These are phyloP conservation scores for Gossypium arboreum DNA, from an alignment of 345 rosid genomes.

Conservation along the genomic window DNA sequence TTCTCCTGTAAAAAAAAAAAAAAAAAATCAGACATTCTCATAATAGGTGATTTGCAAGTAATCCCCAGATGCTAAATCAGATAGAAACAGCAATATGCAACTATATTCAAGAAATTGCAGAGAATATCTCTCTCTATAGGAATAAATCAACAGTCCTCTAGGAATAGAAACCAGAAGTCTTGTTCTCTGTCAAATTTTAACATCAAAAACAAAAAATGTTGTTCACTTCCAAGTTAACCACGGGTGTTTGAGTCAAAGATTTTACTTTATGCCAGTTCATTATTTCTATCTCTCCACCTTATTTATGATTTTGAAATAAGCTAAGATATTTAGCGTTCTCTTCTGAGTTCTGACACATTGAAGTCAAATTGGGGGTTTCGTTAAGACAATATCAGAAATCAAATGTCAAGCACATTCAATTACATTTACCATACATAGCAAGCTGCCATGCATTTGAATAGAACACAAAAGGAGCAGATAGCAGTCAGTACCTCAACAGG, in stretches of 20 bases:
- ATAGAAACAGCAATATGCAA: neutral
- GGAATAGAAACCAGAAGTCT: neutral
- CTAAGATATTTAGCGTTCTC: neutral
- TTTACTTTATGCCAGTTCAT: neutral
- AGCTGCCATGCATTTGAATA: neutral
- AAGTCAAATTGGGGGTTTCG: neutral
- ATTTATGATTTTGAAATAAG: neutral
- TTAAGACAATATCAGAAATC: neutral
- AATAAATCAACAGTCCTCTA: neutral
- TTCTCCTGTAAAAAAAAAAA: conserved; percentile 44
- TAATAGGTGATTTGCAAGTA: neutral
- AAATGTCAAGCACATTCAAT: neutral
- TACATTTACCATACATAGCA: neutral
- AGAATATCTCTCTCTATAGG: neutral
- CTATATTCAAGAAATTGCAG: neutral
- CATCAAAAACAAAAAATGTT: neutral
- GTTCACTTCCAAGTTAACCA: neutral
- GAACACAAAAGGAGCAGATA: neutral
- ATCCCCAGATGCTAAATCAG: neutral
- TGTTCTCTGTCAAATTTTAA: neutral
- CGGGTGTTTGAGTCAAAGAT: neutral
- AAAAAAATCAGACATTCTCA: neutral
- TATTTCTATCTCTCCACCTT: neutral
- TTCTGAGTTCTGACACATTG: neutral
- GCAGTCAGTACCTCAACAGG: conserved; percentile 60